These are phyloP conservation scores for Microcyclosporella mali DNA, from an alignment of 2,329 filamentous ascomycete species.

Conservation along the genomic window DNA sequence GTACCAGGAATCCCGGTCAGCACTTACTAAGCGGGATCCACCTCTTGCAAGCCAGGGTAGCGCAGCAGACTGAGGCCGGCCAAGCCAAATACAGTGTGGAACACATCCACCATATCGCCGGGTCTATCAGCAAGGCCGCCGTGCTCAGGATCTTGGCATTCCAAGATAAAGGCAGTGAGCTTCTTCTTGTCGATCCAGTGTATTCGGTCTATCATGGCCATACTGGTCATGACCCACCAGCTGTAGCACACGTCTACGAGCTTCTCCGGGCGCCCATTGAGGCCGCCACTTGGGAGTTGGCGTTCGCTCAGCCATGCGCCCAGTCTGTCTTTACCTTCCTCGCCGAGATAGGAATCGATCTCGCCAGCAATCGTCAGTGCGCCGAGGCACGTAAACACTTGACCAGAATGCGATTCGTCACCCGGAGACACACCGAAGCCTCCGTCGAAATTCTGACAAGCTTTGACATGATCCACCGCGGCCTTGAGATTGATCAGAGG, in stretches of 20 bases:
- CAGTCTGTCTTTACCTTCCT: conserved; percentile 63
- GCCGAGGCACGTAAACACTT: conserved; percentile 90
- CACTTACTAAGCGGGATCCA: conserved; percentile 82
- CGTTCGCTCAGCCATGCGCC: conserved; percentile 90
- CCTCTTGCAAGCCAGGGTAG: conserved; percentile 67
- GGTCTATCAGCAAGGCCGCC: conserved; percentile 88
- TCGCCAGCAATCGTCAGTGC: conserved; percentile 77
- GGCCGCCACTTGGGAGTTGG: conserved; percentile 76
- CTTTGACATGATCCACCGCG: conserved; percentile 70
- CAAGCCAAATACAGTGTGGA: conserved; percentile 86
- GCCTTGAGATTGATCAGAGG: conserved; percentile 67
- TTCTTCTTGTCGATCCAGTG: conserved; percentile 90
- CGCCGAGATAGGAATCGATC: conserved; percentile 63
- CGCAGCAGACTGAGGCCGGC: conserved; percentile 80
- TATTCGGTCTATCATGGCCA: conserved; percentile 78
- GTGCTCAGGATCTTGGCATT: conserved; percentile 75
- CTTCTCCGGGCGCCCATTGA: conserved; percentile 95
- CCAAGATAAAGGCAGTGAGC: conserved; percentile 73
- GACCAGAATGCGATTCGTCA: conserved; percentile 88
- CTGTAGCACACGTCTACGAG: conserved; percentile 96
- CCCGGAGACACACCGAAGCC: conserved; percentile 86
- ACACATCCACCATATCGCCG: conserved; percentile 93
- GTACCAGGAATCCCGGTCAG: neutral
- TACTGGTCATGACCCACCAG: conserved; percentile 94
- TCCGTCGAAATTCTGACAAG: conserved; percentile 89